phyloP scores from a whole-genome alignment of 768 basidiomycete species.

The Polyporus arcularius region DNA sequence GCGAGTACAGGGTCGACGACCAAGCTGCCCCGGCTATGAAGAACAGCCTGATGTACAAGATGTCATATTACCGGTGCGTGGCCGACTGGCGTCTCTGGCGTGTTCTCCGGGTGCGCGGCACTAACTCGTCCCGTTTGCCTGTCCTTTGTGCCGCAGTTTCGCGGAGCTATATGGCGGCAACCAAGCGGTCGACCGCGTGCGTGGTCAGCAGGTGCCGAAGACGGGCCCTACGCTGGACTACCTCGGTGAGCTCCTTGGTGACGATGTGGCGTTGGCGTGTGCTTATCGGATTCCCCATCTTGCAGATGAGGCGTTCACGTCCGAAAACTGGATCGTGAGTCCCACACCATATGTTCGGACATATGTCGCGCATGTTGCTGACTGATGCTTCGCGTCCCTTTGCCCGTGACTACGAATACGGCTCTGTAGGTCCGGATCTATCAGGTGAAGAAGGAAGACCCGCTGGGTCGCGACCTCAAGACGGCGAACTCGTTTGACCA shows the following conservation, averaged over 20 bases:
- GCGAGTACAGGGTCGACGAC: constrained; percentile 93
- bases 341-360: constrained; percentile 3
- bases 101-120: background rate
- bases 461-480: constrained; percentile 87
- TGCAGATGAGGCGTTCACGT: constrained; percentile 95
- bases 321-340: constrained; percentile 98
- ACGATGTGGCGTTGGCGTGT: background rate
- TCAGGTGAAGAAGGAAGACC: constrained; percentile 91
- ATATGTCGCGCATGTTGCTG: background rate
- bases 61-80: constrained; percentile 89
- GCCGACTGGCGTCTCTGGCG: background rate
- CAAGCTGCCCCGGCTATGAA: constrained; percentile 84
- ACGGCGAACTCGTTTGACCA: constrained; percentile 80
- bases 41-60: constrained; percentile 98
- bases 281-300: constrained; percentile 3
- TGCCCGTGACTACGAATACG: background rate
- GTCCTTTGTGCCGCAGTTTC: constrained; percentile 54
- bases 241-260: constrained; percentile 53
- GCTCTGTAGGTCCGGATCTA: constrained; percentile 79
- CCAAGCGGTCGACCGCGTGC: constrained; percentile 80
- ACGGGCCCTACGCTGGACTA: constrained; percentile 83
- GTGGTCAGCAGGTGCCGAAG: constrained; percentile 80
- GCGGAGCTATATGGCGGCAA: constrained; percentile 81
- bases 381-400: background rate
- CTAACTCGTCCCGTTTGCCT: background rate